A percentile compares a stretch with the other conserved stretches of the same genome.
These are phyloP conservation scores for Fraxinus ornus DNA, from an alignment of 305 asterid species.

Conservation along the genomic window DNA sequence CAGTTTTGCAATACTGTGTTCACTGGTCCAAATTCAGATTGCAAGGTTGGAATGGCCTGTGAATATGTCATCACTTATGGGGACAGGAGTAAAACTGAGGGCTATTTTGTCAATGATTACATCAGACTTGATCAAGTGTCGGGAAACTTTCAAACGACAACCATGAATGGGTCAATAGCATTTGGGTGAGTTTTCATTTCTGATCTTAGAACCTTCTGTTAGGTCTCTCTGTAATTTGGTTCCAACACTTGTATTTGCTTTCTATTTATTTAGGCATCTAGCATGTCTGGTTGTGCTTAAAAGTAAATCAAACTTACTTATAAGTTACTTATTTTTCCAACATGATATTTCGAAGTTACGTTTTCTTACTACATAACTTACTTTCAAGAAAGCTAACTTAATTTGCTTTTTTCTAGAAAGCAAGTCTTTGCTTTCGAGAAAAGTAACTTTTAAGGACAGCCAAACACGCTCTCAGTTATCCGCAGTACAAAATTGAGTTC, in stretches of 20 bases:
- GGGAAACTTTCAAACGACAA: slow-evolving; percentile 57
- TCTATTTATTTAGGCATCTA: not conserved
- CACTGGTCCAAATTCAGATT: slow-evolving; percentile 48
- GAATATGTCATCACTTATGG: slow-evolving; percentile 65
- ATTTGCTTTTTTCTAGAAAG: not conserved
- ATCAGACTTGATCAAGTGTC: slow-evolving; percentile 66
- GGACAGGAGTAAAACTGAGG: slow-evolving; percentile 78
- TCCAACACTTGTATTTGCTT: slow-evolving; percentile 10
- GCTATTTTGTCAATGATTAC: slow-evolving; percentile 66
- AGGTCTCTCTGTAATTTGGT: slow-evolving; percentile 16
- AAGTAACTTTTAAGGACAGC: not conserved
- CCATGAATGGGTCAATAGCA: slow-evolving; percentile 61
- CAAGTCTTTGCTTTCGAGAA: not conserved
- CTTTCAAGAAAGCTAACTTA: not conserved
- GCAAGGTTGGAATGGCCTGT: slow-evolving; percentile 71
- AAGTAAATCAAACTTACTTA: not conserved
- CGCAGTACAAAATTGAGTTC: not conserved
- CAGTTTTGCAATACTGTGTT: slow-evolving; percentile 64
- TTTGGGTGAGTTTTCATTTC: slow-evolving; percentile 68
- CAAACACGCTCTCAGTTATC: not conserved
- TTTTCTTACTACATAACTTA: not conserved
- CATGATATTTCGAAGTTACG: not conserved
- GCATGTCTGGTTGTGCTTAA: not conserved
- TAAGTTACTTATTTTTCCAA: not conserved
- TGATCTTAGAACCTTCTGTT: slow-evolving; percentile 24